Evolutionary conservation across 352 stramenopile species (phyloP).

Genomic region (Phytophthora sansomeana): DNA sequence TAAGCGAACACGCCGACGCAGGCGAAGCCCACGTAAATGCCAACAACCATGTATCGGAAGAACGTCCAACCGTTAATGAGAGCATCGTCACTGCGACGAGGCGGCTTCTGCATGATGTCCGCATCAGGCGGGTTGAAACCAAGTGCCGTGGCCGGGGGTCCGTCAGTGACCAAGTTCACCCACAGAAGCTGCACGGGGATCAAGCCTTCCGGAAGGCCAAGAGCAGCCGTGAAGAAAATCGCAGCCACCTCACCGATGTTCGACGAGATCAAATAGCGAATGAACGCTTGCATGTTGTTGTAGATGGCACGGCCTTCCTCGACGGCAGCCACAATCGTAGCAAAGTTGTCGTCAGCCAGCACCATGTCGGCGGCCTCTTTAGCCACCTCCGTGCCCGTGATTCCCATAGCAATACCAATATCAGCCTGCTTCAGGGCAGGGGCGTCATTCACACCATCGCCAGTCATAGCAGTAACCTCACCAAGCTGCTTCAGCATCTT

Average conservation of each 20-base stretch:
- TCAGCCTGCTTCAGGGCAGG: slow-evolving; percentile 98
- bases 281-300: slow-evolving; percentile 99
- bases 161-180: slow-evolving; percentile 99
- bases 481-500: slow-evolving; percentile 96
- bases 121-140: slow-evolving; percentile 99
- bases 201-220: slow-evolving; percentile 97
- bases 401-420: slow-evolving; percentile 99
- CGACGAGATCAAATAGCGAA: slow-evolving; percentile 98
- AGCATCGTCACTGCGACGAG: slow-evolving; percentile 95
- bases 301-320: slow-evolving; percentile 91
- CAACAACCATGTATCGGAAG: slow-evolving; percentile 97
- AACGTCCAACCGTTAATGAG: slow-evolving; percentile 99
- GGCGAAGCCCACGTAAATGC: slow-evolving; percentile 94
- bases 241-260: slow-evolving; percentile 99
- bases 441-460: slow-evolving; percentile 99
- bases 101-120: slow-evolving; percentile 97
- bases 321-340: slow-evolving; percentile 96
- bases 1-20: slow-evolving; percentile 94
- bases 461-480: slow-evolving; percentile 98
- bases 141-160: slow-evolving; percentile 97
- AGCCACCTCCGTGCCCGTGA: slow-evolving; percentile 97
- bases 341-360: slow-evolving; percentile 99
- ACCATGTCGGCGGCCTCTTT: slow-evolving; percentile 99
- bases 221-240: slow-evolving; percentile 97
- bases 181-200: slow-evolving; percentile 99